These are phyloP conservation scores for Pisolithus sp. DNA, from an alignment of 768 basidiomycete species.

Conservation along the genomic window DNA sequence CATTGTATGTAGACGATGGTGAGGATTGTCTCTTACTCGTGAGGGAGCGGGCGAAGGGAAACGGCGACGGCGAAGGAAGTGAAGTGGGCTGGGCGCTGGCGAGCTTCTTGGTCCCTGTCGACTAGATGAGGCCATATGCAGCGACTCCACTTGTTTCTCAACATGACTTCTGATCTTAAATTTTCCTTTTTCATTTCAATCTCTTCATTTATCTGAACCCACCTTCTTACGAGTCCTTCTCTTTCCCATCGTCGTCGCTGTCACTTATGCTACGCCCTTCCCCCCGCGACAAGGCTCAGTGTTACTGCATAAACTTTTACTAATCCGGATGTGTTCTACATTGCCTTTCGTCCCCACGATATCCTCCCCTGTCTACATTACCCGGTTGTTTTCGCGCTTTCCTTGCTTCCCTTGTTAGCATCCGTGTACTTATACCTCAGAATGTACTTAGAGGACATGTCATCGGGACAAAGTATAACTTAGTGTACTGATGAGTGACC, in stretches of 20 bases:
- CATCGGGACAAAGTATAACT: not conserved
- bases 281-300: not conserved
- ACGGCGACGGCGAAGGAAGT: conserved; percentile 24
- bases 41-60: conserved; percentile 35
- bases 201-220: not conserved
- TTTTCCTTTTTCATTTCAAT: not conserved
- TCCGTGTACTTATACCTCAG: not conserved
- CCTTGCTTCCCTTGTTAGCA: not conserved
- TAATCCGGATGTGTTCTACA: not conserved
- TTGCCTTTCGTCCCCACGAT: not conserved
- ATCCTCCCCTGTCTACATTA: not conserved
- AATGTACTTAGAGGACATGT: not conserved
- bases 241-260: not conserved
- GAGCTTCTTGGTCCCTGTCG: conserved; percentile 67
- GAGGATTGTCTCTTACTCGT: conserved; percentile 74
- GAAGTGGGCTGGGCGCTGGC: conserved; percentile 77
- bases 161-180: not conserved
- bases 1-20: conserved; percentile 71
- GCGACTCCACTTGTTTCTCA: not conserved
- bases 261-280: not conserved
- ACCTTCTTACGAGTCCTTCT: not conserved
- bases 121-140: conserved; percentile 16
- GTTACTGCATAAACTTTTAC: not conserved
- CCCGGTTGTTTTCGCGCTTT: not conserved
- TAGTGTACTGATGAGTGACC: too few species aligned